phyloP scores from a whole-genome alignment of 2,329 filamentous ascomycete species.

The Ceratocystis destructans region DNA sequence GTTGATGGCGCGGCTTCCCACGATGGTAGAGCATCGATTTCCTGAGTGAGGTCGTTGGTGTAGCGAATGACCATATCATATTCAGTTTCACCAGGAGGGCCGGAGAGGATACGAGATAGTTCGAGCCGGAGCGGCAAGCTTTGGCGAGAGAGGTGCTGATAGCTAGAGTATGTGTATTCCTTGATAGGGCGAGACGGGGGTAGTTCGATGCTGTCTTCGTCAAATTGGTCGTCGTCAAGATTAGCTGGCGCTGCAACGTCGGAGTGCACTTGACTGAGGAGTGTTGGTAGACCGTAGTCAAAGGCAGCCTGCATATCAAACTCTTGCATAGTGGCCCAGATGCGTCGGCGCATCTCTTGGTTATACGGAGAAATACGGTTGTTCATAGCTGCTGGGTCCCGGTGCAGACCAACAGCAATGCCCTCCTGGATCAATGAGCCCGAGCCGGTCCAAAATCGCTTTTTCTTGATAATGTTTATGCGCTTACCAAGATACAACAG shows the following conservation, averaged over 20 bases:
- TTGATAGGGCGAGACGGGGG: constrained; percentile 38
- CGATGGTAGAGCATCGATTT: constrained; percentile 45
- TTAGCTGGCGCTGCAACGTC: constrained; percentile 43
- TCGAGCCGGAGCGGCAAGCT: constrained; percentile 44
- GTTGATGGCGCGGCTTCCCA: constrained; percentile 31
- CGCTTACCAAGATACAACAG: constrained; percentile 47
- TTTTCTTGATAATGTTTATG: constrained; percentile 51
- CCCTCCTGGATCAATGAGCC: constrained; percentile 44
- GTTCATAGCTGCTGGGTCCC: constrained; percentile 42
- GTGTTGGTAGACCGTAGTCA: constrained; percentile 45
- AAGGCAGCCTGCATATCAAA: constrained; percentile 50
- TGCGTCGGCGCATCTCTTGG: constrained; percentile 46
- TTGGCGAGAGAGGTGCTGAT: constrained; percentile 43
- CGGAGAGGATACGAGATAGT: constrained; percentile 42
- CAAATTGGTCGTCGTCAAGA: constrained; percentile 44
- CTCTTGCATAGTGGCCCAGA: constrained; percentile 49
- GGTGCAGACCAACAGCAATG: constrained; percentile 45
- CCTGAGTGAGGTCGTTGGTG: constrained; percentile 46
- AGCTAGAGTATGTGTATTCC: constrained; percentile 46
- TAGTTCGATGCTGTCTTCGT: constrained; percentile 37
- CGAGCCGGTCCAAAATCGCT: constrained; percentile 47
- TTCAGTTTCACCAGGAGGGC: constrained; percentile 40
- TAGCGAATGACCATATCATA: constrained; percentile 50
- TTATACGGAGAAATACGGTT: constrained; percentile 44
- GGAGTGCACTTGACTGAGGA: constrained; percentile 43